phyloP scores from a whole-genome alignment of 495 filamentous ascomycete species.

The Penicillium simplicissimum region DNA sequence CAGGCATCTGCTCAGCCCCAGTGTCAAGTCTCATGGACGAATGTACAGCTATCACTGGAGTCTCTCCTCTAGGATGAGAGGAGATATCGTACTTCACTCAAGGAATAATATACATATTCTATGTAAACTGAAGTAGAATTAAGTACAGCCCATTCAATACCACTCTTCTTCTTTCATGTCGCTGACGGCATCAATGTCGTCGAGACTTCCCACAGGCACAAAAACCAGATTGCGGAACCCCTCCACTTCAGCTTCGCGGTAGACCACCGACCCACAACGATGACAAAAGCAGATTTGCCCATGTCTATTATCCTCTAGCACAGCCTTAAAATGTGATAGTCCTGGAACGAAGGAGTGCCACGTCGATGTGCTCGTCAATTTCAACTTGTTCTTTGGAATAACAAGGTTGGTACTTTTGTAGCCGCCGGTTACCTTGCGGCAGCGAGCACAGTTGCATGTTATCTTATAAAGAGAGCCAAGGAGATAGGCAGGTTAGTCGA shows the following conservation, averaged over 20 bases:
- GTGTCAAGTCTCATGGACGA: no score
- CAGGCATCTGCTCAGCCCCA: no score
- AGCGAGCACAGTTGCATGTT: constrained; percentile 10
- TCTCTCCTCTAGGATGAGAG: no score
- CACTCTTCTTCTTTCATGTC: neutral
- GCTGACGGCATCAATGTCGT: neutral
- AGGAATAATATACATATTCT: no score
- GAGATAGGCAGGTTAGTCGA: neutral
- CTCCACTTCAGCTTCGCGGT: constrained; percentile 9
- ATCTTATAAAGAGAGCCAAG: neutral
- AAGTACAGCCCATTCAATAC: neutral
- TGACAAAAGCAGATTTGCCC: constrained; percentile 8
- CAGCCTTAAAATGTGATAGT: neutral
- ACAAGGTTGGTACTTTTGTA: constrained; percentile 5
- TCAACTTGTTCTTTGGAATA: neutral
- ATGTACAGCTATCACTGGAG: no score
- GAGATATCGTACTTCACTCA: no score
- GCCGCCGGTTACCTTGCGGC: constrained; percentile 6
- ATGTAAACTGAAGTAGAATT: no score
- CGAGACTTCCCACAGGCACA: constrained; percentile 5
- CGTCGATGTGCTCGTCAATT: neutral
- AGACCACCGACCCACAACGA: constrained; percentile 7
- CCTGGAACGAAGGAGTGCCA: neutral
- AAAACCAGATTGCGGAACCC: constrained; percentile 2
- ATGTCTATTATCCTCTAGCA: neutral